These are phyloP conservation scores for Candida yuanshanica DNA, from an alignment of 805 yeast genomes.

Conservation along the genomic window DNA sequence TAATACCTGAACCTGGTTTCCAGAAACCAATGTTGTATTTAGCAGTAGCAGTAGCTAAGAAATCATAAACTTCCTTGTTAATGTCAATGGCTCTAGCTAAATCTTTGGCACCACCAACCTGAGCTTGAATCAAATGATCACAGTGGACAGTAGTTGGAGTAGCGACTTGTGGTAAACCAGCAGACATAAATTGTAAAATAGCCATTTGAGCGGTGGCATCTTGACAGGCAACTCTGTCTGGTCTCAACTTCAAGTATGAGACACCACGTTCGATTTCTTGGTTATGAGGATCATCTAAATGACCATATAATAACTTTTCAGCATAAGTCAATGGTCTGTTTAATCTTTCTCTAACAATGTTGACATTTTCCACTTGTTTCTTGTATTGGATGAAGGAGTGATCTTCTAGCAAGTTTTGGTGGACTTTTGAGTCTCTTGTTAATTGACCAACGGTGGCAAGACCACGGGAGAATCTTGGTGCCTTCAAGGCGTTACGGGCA, in stretches of 20 bases:
- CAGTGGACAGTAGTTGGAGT: conserved; percentile 97
- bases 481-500: conserved; percentile 13
- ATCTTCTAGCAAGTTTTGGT: conserved; percentile 75
- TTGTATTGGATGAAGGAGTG: conserved; percentile 88
- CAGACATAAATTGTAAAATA: conserved; percentile 91
- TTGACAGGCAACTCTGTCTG: conserved; percentile 98
- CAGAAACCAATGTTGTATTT: conserved; percentile 97
- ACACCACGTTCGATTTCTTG: conserved; percentile 83
- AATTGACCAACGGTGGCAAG: conserved; percentile 33
- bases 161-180: conserved; percentile 86
- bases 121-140: conserved; percentile 96
- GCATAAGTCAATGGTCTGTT: conserved; percentile 91
- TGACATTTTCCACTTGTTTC: conserved; percentile 81
- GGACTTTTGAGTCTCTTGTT: conserved; percentile 66
- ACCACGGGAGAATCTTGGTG: conserved; percentile 28
- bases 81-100: conserved; percentile 79
- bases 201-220: conserved; percentile 99
- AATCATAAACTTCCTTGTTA: conserved; percentile 93
- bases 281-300: conserved; percentile 87
- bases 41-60: conserved; percentile 83
- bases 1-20: conserved; percentile 99
- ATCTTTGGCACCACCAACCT: conserved; percentile 83
- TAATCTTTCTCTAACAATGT: conserved; percentile 76
- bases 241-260: conserved; percentile 88
- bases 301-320: conserved; percentile 92